phyloP scores from a whole-genome alignment of 129 eudicot genomes.

The Smallanthus sonchifolius region DNA sequence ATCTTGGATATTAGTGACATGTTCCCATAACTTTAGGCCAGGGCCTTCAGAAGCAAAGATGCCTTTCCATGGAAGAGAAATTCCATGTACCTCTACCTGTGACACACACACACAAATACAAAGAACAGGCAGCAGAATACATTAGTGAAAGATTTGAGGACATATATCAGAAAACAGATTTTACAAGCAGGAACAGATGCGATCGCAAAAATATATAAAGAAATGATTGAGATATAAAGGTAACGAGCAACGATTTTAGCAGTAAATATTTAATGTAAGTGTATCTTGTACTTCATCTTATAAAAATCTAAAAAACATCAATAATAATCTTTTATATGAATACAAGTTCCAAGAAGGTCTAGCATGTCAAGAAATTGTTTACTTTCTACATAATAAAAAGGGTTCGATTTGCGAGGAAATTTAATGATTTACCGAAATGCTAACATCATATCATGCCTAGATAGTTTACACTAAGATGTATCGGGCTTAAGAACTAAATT shows the following conservation, averaged over 20 bases:
- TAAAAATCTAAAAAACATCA: background rate
- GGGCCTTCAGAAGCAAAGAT: conserved; percentile 49
- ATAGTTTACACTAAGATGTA: background rate
- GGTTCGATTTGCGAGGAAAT: background rate
- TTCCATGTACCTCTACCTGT: conserved; percentile 90
- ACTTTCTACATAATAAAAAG: background rate
- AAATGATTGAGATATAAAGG: background rate
- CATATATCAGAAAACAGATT: background rate
- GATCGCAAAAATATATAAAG: background rate
- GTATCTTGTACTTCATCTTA: background rate
- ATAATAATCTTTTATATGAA: background rate
- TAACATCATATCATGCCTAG: background rate
- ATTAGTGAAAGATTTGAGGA: background rate
- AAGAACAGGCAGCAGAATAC: background rate
- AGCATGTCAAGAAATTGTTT: background rate
- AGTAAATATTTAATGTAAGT: background rate
- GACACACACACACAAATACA: background rate
- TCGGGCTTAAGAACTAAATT: background rate
- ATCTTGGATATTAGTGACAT: conserved; percentile 14
- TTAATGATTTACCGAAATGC: background rate
- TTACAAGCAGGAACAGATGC: background rate
- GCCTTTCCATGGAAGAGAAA: conserved; percentile 80
- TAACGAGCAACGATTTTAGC: background rate
- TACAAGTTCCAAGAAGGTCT: background rate
- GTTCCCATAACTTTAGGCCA: conserved; percentile 38